Conservation (phyloP, 1,284 basidiomycete genomes). For the Cryptococcus maquisensis region DNA sequence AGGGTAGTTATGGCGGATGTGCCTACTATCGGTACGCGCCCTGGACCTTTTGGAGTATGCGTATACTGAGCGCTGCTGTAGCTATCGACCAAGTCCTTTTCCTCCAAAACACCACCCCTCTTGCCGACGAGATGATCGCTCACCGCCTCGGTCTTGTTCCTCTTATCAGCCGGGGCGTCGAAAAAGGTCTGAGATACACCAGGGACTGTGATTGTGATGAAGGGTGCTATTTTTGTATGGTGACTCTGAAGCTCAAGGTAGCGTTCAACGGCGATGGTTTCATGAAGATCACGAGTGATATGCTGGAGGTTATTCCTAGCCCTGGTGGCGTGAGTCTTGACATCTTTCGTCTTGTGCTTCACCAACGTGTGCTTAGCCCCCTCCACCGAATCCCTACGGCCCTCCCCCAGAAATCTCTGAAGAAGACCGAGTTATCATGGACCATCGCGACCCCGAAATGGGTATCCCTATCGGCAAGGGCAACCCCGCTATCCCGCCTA, state of each 20-base stretch:
- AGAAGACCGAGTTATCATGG: slow-evolving; percentile 39
- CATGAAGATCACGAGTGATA: slow-evolving; percentile 46
- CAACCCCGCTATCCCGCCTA: slow-evolving; percentile 61
- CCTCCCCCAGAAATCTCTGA: slow-evolving; percentile 33
- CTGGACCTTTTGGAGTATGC: slow-evolving; percentile 1
- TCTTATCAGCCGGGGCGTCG: slow-evolving; percentile 75
- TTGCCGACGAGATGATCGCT: slow-evolving; percentile 96
- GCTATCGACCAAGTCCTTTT: slow-evolving; percentile 98
- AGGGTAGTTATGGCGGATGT: slow-evolving; percentile 93
- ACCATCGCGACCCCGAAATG: slow-evolving; percentile 68
- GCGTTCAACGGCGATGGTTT: slow-evolving; percentile 29
- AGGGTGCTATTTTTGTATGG: slow-evolving; percentile 50
- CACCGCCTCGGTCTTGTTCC: slow-evolving; percentile 95
- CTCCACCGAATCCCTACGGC: slow-evolving; percentile 35
- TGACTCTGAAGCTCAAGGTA: slow-evolving; percentile 43
- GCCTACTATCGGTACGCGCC: slow-evolving; percentile 76
- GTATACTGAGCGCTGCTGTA: slow-evolving; percentile 3
- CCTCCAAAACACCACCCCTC: slow-evolving; percentile 82
- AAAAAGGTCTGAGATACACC: slow-evolving; percentile 69
- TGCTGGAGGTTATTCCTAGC: slow-evolving; percentile 42
- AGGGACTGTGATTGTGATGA: slow-evolving; percentile 50
- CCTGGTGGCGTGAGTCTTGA: slow-evolving; percentile 27
- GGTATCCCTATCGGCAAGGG: slow-evolving; percentile 85
- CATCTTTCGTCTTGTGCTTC: neutral
- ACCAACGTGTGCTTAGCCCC: slow-evolving; percentile 11